Evolutionary conservation across 176 grass and related monocot species (phyloP), one percentile per base, ranked within the genome.

Genomic region (Aegilops longissima): DNA sequence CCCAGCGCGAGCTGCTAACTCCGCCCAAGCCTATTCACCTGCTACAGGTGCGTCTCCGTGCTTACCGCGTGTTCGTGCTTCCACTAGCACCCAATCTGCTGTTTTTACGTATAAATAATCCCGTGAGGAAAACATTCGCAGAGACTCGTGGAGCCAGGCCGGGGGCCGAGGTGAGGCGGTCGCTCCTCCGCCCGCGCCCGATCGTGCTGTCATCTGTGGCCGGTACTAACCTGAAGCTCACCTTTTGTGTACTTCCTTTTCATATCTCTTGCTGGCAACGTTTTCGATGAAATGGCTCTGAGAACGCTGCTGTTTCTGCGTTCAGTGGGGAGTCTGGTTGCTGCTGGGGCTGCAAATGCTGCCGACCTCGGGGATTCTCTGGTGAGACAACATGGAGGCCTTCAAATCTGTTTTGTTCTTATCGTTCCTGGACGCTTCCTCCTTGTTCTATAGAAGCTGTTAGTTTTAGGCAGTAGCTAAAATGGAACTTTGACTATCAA

Each of bases 311-410:
- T 11, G 5, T 89, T 87, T 84, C 5, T 85, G n/a, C 40, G 27
- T 87, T 90, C 89, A 96, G 96, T 88, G 40, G 93, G 96, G 66
- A 86, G 92, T 49, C 80, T 94, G 78, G 23, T 94, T 29, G 84
- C 84, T 24, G 79, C 85, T 35, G 92, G 90, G 9, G 61, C 92
- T 8, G 92, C 90, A 42, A 84, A 92, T 86, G 93, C 93, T 21
- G 25, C 73, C 9, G 87, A 91, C 3, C n/a, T 94, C 36, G 83
- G 80, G 72, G 88, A 98, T 77, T 70, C 77, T 47, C 78, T 89
- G 88, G 96, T 98, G 78, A 92, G 88, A 79, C 27, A 73, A 64
- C 78, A 64, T 34, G 34, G 24, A 73, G 14, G 42, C 59, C 78
- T 66, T 27, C 44, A 70, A 69, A 51, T 82, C 29, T 35, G 11